Conservation (phyloP, 805 yeast species). For the Saccharomycopsis schoenii region DNA sequence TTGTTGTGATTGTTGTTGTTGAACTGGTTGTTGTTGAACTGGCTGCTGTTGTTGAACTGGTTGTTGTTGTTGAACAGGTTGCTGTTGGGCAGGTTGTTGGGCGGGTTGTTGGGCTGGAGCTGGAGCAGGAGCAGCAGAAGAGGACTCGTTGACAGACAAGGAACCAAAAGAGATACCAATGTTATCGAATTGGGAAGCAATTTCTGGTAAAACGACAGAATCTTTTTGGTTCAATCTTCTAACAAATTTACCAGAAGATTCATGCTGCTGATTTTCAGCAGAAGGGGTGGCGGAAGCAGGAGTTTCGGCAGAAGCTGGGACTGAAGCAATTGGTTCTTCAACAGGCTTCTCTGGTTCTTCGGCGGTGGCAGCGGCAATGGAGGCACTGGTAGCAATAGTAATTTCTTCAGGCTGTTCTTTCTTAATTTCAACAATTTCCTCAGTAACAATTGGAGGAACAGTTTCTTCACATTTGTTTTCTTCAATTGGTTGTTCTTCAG, state of each 20-base stretch:
- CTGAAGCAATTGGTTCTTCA: constrained; percentile 1
- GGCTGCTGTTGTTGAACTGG: constrained; percentile 19
- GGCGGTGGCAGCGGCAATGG: constrained; percentile 15
- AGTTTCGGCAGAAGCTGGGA: not conserved
- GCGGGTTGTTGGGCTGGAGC: constrained; percentile 20
- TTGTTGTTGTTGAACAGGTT: constrained; percentile 19
- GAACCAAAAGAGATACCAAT: constrained; percentile 60
- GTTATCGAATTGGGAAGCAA: constrained; percentile 28
- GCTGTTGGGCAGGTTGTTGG: constrained; percentile 13
- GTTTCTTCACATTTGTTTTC: constrained; percentile 10
- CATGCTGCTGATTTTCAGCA: constrained; percentile 14
- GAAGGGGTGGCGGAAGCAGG: constrained; percentile 1
- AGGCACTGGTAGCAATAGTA: constrained; percentile 8
- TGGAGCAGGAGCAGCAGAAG: constrained; percentile 2
- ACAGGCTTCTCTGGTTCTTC: constrained; percentile 6
- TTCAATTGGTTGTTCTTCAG: not conserved
- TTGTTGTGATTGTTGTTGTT: constrained; percentile 14
- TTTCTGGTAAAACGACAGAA: constrained; percentile 44
- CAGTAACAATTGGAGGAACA: constrained; percentile 9
- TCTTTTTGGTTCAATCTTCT: constrained; percentile 33
- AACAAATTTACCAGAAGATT: constrained; percentile 23
- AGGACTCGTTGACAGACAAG: constrained; percentile 32
- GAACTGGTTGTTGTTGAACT: constrained; percentile 8
- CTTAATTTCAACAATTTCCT: constrained; percentile 7
- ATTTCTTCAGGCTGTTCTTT: constrained; percentile 10